phyloP scores from a whole-genome alignment of 805 yeast genomes.

The Ogataea pilisensis region DNA sequence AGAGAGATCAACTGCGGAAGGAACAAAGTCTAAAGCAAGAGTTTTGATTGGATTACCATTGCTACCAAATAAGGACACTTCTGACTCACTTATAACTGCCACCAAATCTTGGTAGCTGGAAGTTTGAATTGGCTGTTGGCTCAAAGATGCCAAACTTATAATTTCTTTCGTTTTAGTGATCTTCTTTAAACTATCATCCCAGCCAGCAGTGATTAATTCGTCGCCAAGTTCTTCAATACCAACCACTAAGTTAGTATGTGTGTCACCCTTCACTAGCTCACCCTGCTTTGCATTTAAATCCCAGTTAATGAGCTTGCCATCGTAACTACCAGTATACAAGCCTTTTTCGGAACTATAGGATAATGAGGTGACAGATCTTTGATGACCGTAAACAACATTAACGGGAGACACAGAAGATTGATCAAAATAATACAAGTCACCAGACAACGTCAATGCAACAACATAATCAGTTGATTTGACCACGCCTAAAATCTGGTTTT shows the following conservation, averaged over 20 bases:
- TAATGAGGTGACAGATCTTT: constrained; percentile 69
- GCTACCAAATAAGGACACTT: constrained; percentile 30
- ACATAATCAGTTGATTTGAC: constrained; percentile 56
- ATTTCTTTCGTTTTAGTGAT: constrained; percentile 24
- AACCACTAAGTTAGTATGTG: constrained; percentile 66
- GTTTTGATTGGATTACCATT: constrained; percentile 29
- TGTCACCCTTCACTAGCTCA: constrained; percentile 32
- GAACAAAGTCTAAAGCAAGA: constrained; percentile 34
- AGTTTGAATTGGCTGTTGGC: constrained; percentile 47
- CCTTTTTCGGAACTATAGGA: constrained; percentile 25
- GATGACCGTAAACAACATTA: constrained; percentile 66
- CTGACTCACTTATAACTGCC: constrained; percentile 45
- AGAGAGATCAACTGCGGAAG: constrained; percentile 45
- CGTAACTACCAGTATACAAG: constrained; percentile 67
- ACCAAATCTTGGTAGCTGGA: constrained; percentile 33
- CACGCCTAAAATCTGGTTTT: constrained; percentile 77
- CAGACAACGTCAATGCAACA: constrained; percentile 66
- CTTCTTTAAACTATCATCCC: constrained; percentile 77
- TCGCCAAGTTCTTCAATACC: constrained; percentile 36
- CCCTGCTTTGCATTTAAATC: constrained; percentile 34
- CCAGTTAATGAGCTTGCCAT: constrained; percentile 74
- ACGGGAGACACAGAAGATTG: constrained; percentile 36
- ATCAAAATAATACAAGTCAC: constrained; percentile 61
- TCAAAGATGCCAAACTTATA: constrained; percentile 31
- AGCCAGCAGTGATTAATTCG: constrained; percentile 47